These are phyloP conservation scores for Hypoxylon trugodes DNA, from an alignment of 495 filamentous ascomycete species.

Conservation along the genomic window DNA sequence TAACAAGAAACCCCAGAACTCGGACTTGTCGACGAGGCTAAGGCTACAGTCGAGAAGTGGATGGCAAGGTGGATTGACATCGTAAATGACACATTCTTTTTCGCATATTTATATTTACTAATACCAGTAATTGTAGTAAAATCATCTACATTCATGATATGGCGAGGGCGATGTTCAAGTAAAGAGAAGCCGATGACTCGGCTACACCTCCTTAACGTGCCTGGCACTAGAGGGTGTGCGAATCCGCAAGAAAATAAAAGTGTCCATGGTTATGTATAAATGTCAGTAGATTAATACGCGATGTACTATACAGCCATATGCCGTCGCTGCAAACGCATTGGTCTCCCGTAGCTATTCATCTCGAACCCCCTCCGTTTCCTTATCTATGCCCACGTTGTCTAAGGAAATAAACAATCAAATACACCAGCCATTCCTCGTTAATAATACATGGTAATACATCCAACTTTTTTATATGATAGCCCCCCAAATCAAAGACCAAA, in stretches of 20 bases:
- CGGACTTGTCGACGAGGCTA: slow-evolving; percentile 75
- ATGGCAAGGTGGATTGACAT: slow-evolving; percentile 69
- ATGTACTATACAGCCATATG: too few species aligned
- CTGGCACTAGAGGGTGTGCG: too few species aligned
- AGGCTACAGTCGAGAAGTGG: slow-evolving; percentile 68
- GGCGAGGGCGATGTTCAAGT: too few species aligned
- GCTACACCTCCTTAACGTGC: too few species aligned
- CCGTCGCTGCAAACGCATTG: too few species aligned
- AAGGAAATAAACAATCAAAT: not conserved
- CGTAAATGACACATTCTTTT: slow-evolving; percentile 15
- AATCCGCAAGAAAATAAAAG: too few species aligned
- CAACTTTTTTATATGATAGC: not conserved
- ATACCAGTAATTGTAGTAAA: too few species aligned
- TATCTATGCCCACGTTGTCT: not conserved
- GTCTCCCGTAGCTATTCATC: not conserved
- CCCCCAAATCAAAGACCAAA: not conserved
- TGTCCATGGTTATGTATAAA: too few species aligned
- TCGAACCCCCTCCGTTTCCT: not conserved
- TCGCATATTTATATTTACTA: not conserved
- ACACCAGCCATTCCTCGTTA: not conserved
- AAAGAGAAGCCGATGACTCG: too few species aligned
- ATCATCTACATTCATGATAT: too few species aligned
- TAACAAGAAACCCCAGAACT: slow-evolving; percentile 50
- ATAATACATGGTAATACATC: not conserved
- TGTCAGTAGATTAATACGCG: too few species aligned